Evolutionary conservation across 805 yeast species (phyloP).

Genomic region (Saccharomycopsis fibuligera): DNA sequence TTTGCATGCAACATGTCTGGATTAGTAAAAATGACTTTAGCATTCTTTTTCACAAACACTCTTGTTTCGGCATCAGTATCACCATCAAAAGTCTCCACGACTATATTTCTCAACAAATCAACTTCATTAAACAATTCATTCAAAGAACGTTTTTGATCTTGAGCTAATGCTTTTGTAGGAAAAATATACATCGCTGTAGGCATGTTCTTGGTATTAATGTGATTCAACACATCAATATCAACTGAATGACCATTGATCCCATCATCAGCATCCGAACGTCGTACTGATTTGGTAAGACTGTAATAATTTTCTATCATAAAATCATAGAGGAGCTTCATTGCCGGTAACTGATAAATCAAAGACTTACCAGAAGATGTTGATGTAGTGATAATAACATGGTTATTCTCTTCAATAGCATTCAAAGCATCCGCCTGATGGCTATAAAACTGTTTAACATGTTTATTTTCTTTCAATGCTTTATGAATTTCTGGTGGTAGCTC

Average conservation of each 20-base stretch:
- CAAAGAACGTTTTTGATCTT: slow-evolving; percentile 87
- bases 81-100: slow-evolving; percentile 86
- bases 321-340: slow-evolving; percentile 37
- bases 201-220: slow-evolving; percentile 21
- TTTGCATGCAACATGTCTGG: slow-evolving; percentile 92
- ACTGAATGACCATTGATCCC: neutral
- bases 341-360: slow-evolving; percentile 83
- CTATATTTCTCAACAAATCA: slow-evolving; percentile 37
- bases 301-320: slow-evolving; percentile 31
- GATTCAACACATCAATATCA: slow-evolving; percentile 3
- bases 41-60: slow-evolving; percentile 46
- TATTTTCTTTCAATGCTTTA: slow-evolving; percentile 43
- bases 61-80: slow-evolving; percentile 69
- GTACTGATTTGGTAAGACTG: slow-evolving; percentile 29
- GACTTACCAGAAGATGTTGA: slow-evolving; percentile 97
- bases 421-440: slow-evolving; percentile 81
- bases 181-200: slow-evolving; percentile 79
- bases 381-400: slow-evolving; percentile 83
- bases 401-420: slow-evolving; percentile 45
- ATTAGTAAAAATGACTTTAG: slow-evolving; percentile 83
- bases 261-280: neutral
- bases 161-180: slow-evolving; percentile 97
- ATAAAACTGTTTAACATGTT: slow-evolving; percentile 52
- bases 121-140: slow-evolving; percentile 47
- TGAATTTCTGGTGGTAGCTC: slow-evolving; percentile 45